Evolutionary conservation across 2,329 filamentous ascomycete genomes (phyloP).

Genomic region (Fusarium anguioides): DNA sequence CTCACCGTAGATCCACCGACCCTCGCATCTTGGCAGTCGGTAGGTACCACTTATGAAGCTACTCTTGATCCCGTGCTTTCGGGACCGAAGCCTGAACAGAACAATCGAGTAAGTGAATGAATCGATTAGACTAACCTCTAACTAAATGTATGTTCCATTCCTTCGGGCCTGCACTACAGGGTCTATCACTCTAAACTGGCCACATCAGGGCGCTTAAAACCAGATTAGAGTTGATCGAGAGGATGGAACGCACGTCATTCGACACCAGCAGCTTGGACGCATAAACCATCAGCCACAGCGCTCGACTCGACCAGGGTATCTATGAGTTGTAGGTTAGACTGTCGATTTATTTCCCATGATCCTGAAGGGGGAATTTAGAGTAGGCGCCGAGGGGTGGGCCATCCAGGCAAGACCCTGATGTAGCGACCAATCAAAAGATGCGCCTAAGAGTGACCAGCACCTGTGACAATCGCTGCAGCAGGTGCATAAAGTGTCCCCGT

Average conservation of each 20-base stretch:
- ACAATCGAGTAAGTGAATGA: too few species aligned
- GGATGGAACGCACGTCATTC: conserved; percentile 40
- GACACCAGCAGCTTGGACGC: conserved; percentile 39
- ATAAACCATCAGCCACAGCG: conserved; percentile 21
- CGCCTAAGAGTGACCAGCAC: conserved; percentile 27
- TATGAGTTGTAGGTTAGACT: conserved; percentile 1
- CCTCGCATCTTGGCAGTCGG: conserved; percentile 21
- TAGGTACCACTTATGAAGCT: conserved; percentile 16
- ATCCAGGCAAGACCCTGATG: conserved; percentile 13
- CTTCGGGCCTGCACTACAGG: conserved; percentile 37
- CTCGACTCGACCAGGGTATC: conserved; percentile 17
- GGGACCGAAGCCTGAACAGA: conserved; percentile 23
- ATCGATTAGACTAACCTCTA: not conserved
- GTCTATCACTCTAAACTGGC: conserved; percentile 30
- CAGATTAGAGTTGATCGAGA: conserved; percentile 26
- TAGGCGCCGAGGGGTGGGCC: conserved; percentile 33
- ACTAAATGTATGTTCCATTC: conserved; percentile 5
- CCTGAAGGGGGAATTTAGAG: not conserved
- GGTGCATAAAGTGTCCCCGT: conserved; percentile 31
- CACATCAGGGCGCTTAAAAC: conserved; percentile 42
- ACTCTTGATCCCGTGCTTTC: conserved; percentile 29
- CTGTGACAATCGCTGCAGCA: conserved; percentile 41
- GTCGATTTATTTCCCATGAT: conserved; percentile 13
- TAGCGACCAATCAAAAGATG: conserved; percentile 18
- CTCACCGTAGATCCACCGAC: conserved; percentile 37